Base-by-base conservation (phyloP, 2,329 filamentous ascomycete species). In the Epichloe elymi region DNA sequence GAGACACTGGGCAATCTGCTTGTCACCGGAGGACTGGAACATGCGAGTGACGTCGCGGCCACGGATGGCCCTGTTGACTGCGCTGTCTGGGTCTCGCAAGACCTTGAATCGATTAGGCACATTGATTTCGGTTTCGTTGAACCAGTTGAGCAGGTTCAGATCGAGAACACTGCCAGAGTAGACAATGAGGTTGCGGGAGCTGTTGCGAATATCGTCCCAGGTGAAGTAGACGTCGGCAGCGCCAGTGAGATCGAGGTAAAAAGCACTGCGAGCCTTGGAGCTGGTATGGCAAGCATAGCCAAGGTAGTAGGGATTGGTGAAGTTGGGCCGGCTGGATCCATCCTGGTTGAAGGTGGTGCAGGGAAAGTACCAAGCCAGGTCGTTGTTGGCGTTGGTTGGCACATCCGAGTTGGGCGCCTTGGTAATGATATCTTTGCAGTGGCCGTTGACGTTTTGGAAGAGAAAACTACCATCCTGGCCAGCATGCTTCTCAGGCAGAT, bases 401-500 rank as follows among this genome's bases (percentile, higher is more conserved):
- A 98, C 82, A 59, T 88, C 84, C 0, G 90, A 94, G 51, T 74
- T 74, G 1, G 76, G 64, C 1, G 85, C 79, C 7, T 75, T 68
- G 1, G 80, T 95, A 63, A 98, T 95, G 51, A 97, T 69, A 10
- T 78, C 86, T 70, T 97, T 98, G 77, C 93, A 98, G 55, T 86
- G 86, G 46, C 93, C 94, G 60, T 98, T 98, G 66, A 98, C 93
- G 58, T 97, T 95, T 65, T 98, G 93, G 70, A 98, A 98, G 62
- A 98, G 71, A 65, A 98, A 98, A 63, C 90, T 97, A 52, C 88
- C 91, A 64, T 98, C 94, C 67, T 86, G 79, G n/a, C 90, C 93
- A 51, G 83, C 84, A 59, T 91, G 81, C 62, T 87, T 87, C 58
- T 85, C 79, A 1, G 83, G 77, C n/a, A 95, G 71, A 64, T 96